These are phyloP conservation scores for Elsinoe ampelina DNA, from an alignment of 2,329 filamentous ascomycete genomes.

Conservation along the genomic window DNA sequence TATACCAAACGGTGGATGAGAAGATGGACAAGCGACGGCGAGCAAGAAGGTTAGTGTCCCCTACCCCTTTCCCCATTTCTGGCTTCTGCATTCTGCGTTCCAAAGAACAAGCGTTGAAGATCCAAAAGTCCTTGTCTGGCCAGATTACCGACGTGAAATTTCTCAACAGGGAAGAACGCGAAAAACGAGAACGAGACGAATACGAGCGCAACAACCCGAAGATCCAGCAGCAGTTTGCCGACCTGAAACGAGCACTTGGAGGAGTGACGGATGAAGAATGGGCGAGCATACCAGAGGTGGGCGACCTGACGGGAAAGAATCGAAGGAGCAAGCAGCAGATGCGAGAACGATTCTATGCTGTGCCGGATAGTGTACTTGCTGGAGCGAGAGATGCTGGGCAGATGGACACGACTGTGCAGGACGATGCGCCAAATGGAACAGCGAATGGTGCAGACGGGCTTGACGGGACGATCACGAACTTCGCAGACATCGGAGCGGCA, in stretches of 20 bases:
- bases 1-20: conserved; percentile 93
- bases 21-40: conserved; percentile 89
- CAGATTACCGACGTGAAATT: conserved; percentile 66
- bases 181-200: conserved; percentile 81
- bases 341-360: conserved; percentile 76
- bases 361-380: conserved; percentile 89
- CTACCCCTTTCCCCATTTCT: conserved; percentile 12
- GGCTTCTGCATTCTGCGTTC: conserved; percentile 18
- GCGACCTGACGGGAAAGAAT: conserved; percentile 92
- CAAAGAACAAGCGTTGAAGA: conserved; percentile 24
- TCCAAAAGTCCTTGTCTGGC: conserved; percentile 48
- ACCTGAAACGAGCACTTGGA: conserved; percentile 81
- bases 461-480: conserved; percentile 94
- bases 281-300: conserved; percentile 90
- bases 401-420: conserved; percentile 78
- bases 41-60: conserved; percentile 66
- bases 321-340: conserved; percentile 73
- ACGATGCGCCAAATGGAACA: conserved; percentile 51
- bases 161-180: conserved; percentile 79
- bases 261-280: conserved; percentile 92
- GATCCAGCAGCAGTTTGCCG: conserved; percentile 95
- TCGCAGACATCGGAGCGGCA: conserved; percentile 91
- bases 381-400: conserved; percentile 72
- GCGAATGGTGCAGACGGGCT: conserved; percentile 35
- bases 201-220: conserved; percentile 97